phyloP scores from a whole-genome alignment of 2,329 filamentous ascomycete species.

The Colletotrichum sansevieriae region DNA sequence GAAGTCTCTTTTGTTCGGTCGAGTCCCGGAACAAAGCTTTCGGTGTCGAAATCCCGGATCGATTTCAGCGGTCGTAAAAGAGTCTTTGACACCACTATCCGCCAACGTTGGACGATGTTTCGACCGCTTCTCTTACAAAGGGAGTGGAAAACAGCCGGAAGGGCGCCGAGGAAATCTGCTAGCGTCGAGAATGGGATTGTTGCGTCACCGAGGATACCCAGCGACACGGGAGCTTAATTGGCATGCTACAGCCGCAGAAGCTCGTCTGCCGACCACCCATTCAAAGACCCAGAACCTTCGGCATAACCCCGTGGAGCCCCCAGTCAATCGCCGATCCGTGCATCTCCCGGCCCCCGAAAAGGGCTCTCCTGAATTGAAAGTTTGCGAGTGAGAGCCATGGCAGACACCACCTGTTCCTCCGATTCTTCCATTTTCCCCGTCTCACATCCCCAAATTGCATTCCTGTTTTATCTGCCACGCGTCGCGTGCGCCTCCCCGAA shows the following conservation, averaged over 20 bases:
- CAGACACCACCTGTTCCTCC: slow-evolving; percentile 40
- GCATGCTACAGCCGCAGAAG: slow-evolving; percentile 15
- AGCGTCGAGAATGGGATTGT: slow-evolving; percentile 32
- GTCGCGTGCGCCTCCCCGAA: slow-evolving; percentile 9
- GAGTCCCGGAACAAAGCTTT: background rate
- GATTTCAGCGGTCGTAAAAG: background rate
- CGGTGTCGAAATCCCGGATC: background rate
- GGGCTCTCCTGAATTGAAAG: slow-evolving; percentile 19
- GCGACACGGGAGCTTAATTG: slow-evolving; percentile 31
- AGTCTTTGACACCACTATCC: background rate
- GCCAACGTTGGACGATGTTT: background rate
- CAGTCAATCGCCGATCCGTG: slow-evolving; percentile 38
- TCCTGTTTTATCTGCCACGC: slow-evolving; percentile 9
- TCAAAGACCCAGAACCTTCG: slow-evolving; percentile 18
- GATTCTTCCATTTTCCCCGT: slow-evolving; percentile 34
- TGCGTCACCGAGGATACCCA: slow-evolving; percentile 34
- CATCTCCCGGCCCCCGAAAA: slow-evolving; percentile 37
- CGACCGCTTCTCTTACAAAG: background rate
- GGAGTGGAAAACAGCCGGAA: background rate
- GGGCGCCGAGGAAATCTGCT: slow-evolving; percentile 1
- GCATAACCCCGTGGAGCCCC: slow-evolving; percentile 5
- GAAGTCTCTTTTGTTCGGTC: background rate
- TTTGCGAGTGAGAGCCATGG: slow-evolving; percentile 4
- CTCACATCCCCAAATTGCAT: slow-evolving; percentile 22
- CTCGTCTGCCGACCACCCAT: background rate